Evolutionary conservation across 23 red algal species (phyloP).

Genomic region (Gracilaria domingensis): DNA sequence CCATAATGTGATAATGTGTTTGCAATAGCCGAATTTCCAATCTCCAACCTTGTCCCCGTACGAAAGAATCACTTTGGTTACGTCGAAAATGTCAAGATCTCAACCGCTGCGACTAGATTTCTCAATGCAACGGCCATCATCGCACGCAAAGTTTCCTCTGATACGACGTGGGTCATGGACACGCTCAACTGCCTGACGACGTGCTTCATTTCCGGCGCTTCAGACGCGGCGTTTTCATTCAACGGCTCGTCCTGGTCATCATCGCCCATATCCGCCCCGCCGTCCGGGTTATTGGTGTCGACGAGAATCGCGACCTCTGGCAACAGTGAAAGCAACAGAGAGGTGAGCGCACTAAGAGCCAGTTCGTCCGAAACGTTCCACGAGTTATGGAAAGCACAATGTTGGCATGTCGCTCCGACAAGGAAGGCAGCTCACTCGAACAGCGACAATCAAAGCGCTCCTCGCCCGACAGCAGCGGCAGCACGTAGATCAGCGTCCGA

Average conservation of each 20-base stretch:
- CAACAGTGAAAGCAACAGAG: slow-evolving; percentile 28
- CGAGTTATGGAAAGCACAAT: slow-evolving; percentile 17
- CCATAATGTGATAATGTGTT: too few species aligned
- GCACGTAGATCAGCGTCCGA: background rate
- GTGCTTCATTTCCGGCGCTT: slow-evolving; percentile 17
- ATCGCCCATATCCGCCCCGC: too few species aligned
- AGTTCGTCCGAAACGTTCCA: slow-evolving; percentile 29
- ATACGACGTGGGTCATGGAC: slow-evolving; percentile 49
- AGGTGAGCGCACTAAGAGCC: slow-evolving; percentile 22
- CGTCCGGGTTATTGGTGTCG: background rate
- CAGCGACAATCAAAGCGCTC: slow-evolving; percentile 26
- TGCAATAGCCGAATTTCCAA: too few species aligned
- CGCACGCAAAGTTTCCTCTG: slow-evolving; percentile 56
- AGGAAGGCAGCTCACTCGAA: background rate
- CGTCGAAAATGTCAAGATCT: too few species aligned
- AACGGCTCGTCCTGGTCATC: too few species aligned
- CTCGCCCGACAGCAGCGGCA: background rate
- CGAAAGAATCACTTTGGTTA: too few species aligned
- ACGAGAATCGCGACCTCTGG: slow-evolving; percentile 31
- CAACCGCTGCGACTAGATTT: too few species aligned
- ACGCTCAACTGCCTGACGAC: slow-evolving; percentile 24
- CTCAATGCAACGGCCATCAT: slow-evolving; percentile 41
- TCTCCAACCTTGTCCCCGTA: too few species aligned
- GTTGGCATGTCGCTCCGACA: slow-evolving; percentile 1
- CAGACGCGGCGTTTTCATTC: too few species aligned